Conservation (phyloP, 164 flowering plant species). For the Vitis rotundifolia region DNA sequence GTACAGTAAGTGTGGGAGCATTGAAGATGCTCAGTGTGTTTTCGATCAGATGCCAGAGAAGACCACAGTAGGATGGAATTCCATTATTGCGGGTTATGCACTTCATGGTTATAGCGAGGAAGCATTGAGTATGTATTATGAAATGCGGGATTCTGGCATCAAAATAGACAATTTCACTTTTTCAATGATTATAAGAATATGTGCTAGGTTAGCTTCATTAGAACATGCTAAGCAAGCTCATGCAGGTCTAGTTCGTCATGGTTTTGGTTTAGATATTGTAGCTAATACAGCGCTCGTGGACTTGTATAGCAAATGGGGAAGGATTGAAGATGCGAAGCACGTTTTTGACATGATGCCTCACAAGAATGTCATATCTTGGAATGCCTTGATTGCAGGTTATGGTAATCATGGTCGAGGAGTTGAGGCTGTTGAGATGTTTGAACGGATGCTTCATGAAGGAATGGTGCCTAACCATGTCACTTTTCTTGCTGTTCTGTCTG, state of each 20-base stretch:
- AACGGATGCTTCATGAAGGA: slow-evolving; percentile 36
- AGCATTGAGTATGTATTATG: slow-evolving; percentile 49
- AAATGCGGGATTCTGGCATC: slow-evolving; percentile 63
- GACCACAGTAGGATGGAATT: slow-evolving; percentile 68
- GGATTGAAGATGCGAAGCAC: slow-evolving; percentile 51
- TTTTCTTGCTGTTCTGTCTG: slow-evolving; percentile 48
- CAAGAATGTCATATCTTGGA: slow-evolving; percentile 63
- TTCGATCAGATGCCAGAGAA: slow-evolving; percentile 66
- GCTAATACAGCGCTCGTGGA: slow-evolving; percentile 67
- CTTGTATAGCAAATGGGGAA: slow-evolving; percentile 72
- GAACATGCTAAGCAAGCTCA: slow-evolving; percentile 72
- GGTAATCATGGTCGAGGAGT: slow-evolving; percentile 57
- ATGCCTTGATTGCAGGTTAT: slow-evolving; percentile 66
- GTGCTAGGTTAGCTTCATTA: slow-evolving; percentile 51
- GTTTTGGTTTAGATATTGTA: slow-evolving; percentile 60
- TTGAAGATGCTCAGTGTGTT: slow-evolving; percentile 54
- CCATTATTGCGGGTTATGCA: slow-evolving; percentile 67
- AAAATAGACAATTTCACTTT: slow-evolving; percentile 64
- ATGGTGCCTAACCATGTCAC: slow-evolving; percentile 52
- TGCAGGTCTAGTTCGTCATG: slow-evolving; percentile 56
- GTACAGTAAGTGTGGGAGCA: slow-evolving; percentile 66
- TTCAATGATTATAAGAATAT: slow-evolving; percentile 53
- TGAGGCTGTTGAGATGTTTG: slow-evolving; percentile 55
- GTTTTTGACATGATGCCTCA: slow-evolving; percentile 55
- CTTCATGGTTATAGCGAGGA: slow-evolving; percentile 67